Percentiles rank a stretch among this genome's conserved stretches.
These are phyloP conservation scores for Geranium brycei DNA, from an alignment of 345 rosid species.

Conservation along the genomic window DNA sequence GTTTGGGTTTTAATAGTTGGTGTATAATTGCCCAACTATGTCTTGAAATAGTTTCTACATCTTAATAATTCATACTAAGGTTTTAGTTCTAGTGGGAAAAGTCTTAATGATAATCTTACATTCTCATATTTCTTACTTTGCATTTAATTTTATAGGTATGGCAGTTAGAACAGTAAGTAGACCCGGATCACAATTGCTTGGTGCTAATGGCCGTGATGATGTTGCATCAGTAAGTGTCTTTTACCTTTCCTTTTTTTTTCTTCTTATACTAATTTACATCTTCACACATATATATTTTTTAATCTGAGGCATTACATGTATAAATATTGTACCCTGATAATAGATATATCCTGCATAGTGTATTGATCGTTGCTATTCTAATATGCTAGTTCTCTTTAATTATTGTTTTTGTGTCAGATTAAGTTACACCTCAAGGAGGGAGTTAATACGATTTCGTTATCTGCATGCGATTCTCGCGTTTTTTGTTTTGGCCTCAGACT, in stretches of 20 bases:
- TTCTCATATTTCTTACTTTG: background rate
- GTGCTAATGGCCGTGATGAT: constrained; percentile 96
- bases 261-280: no score
- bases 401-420: constrained; percentile 31
- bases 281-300: no score
- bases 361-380: no score
- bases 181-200: constrained; percentile 78
- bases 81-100: background rate
- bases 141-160: constrained; percentile 27
- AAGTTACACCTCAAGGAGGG: constrained; percentile 63
- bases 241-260: background rate
- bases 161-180: constrained; percentile 72
- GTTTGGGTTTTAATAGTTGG: background rate
- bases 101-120: background rate
- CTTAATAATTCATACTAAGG: background rate
- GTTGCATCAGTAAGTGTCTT: constrained; percentile 65
- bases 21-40: background rate
- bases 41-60: background rate
- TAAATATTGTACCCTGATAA: background rate
- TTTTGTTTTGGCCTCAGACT: constrained; percentile 88
- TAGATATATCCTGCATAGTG: no score
- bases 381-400: constrained; percentile 6
- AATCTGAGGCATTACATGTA: background rate
- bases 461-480: constrained; percentile 70
- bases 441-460: constrained; percentile 59